These are phyloP conservation scores for Elaeagnus macrophylla DNA, from an alignment of 306 rosid species.

Conservation along the genomic window DNA sequence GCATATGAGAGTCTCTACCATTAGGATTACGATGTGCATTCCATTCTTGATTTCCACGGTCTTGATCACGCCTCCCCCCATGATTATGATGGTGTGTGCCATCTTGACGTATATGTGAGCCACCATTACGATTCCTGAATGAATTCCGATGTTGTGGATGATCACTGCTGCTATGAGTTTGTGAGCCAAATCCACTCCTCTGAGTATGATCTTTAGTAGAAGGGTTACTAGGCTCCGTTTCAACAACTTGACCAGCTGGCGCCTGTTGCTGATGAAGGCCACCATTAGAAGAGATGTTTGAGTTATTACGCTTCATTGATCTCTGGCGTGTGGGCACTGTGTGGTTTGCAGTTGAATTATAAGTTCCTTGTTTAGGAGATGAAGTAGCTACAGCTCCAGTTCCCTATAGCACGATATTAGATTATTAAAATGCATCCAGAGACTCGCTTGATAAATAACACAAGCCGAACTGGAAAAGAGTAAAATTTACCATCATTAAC, in stretches of 20 bases:
- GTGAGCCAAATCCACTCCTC: constrained; percentile 42
- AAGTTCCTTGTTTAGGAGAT: constrained; percentile 36
- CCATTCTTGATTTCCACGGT: constrained; percentile 76
- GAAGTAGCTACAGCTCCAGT: constrained; percentile 31
- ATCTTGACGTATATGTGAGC: constrained; percentile 65
- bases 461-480: background rate
- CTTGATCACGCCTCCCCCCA: constrained; percentile 67
- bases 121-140: constrained; percentile 43
- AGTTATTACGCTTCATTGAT: constrained; percentile 34
- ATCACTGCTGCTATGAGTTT: constrained; percentile 38
- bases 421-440: constrained; percentile 19
- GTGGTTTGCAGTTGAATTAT: constrained; percentile 30
- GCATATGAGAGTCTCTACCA: constrained; percentile 43
- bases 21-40: constrained; percentile 40
- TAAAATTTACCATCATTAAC: too few relatives aligned
- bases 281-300: constrained; percentile 43
- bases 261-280: constrained; percentile 38
- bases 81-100: constrained; percentile 52
- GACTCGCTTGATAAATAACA: constrained; percentile 4
- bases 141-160: constrained; percentile 52
- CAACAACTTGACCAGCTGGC: constrained; percentile 27
- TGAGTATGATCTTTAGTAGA: constrained; percentile 46
- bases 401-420: constrained; percentile 36
- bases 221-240: constrained; percentile 32
- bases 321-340: constrained; percentile 33